Evolutionary conservation across 306 rosid species (phyloP), one percentile per base, ranked within the genome.

Genomic region (Biancaea sappan): DNA sequence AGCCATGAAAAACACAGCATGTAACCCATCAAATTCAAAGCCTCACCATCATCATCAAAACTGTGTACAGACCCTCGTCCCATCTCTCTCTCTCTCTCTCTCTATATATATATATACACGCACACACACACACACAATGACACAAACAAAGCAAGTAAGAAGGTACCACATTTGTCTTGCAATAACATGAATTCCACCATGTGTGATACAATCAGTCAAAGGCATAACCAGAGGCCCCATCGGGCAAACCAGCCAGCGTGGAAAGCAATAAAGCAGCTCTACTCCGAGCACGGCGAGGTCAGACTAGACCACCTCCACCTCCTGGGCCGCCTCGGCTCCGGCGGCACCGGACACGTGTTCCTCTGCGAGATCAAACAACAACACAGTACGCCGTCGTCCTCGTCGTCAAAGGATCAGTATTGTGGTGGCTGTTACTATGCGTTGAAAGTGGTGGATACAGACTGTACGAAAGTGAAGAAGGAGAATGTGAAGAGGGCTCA

Each of bases 401-500:
- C n/a, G n/a, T n/a, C n/a, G n/a, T n/a, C n/a, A n/a, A n/a, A n/a
- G n/a, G n/a, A n/a, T n/a, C n/a, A n/a, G n/a, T n/a, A n/a, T n/a
- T n/a, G n/a, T n/a, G 69, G 87, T 24, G 80, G 79, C 56, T 82
- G 89, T 64, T 82, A 72, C 26, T 86, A 84, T 74, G 93, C 93
- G 53, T 82, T 88, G 75, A 88, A 88, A 79, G 93, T 88, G 14
- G 87, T 86, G 78, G 93, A 88, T 74, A 88, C 69, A 18, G 89
- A 88, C 34, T 86, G 75, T 61, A 64, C 86, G 67, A 82, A 85
- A 12, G 63, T 78, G 78, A 83, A 90, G 60, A 78, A 86, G 80
- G 86, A 88, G 85, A n/a, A n/a, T n/a, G 77, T 88, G 69, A 90
- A 90, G 2, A 80, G 93, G 77, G 93, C 85, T 9, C 87, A 88